Conservation (phyloP, 2,329 filamentous ascomycete genomes). For the Byssoonygena ceratinophila region DNA sequence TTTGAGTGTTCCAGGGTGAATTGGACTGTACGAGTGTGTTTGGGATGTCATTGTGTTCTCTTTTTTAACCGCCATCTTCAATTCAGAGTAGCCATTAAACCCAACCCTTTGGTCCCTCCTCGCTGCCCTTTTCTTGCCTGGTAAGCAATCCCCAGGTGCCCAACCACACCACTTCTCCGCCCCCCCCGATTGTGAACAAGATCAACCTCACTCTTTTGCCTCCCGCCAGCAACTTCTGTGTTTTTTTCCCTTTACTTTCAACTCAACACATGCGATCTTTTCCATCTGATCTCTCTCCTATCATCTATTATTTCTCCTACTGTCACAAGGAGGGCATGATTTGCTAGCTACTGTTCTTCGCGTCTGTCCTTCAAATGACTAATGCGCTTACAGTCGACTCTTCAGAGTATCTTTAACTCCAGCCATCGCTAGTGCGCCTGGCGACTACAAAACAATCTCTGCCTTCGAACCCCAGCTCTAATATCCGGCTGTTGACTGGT, state of each 20-base stretch:
- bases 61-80: not conserved
- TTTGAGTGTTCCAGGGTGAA: constrained; percentile 1
- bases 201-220: not conserved
- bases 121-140: constrained; percentile 1
- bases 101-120: constrained; percentile 1
- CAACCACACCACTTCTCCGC: constrained; percentile 13
- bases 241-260: not conserved
- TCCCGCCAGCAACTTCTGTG: not conserved
- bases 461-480: not conserved
- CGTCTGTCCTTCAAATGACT: constrained; percentile 4
- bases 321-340: not conserved
- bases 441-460: not conserved
- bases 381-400: not conserved
- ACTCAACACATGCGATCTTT: too few species aligned
- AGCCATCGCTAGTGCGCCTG: constrained; percentile 5
- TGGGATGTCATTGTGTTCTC: constrained; percentile 1
- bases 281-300: not conserved
- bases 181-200: not conserved
- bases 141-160: constrained; percentile 8
- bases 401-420: not conserved
- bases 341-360: not conserved
- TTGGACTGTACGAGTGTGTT: constrained; percentile 1
- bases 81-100: not conserved
- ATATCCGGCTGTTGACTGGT: not conserved
- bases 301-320: not conserved